Evolutionary conservation across 202 grass and related monocot genomes (phyloP).

Genomic region (Digitaria exilis): DNA sequence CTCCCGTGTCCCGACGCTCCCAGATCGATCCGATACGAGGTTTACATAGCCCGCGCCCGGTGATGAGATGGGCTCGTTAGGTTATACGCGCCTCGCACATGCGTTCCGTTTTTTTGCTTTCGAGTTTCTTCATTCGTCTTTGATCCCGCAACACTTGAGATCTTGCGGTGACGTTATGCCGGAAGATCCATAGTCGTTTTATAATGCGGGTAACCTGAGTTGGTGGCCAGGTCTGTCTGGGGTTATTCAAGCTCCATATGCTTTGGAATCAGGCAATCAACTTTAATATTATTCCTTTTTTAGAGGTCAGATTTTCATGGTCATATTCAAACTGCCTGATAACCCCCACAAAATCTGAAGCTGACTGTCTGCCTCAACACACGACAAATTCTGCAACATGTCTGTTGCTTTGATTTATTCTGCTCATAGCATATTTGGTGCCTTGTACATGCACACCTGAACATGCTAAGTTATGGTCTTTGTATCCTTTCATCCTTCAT

Average conservation of each 20-base stretch:
- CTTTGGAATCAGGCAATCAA: too few species aligned
- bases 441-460: too few species aligned
- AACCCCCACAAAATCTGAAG: neutral
- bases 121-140: neutral
- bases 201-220: neutral
- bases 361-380: neutral
- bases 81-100: conserved; percentile 22
- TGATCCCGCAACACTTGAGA: neutral
- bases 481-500: neutral
- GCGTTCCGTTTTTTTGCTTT: neutral
- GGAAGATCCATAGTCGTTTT: neutral
- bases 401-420: neutral
- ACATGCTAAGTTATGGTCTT: neutral
- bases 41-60: conserved; percentile 5
- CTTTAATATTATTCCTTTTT: too few species aligned
- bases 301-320: too few species aligned
- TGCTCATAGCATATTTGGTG: neutral
- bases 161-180: neutral
- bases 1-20: neutral
- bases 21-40: conserved; percentile 23
- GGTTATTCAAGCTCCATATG: too few species aligned
- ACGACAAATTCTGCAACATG: neutral
- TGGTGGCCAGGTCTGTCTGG: too few species aligned
- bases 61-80: neutral
- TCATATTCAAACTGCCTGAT: too few species aligned